Conservation (phyloP, 78 protist species). For the Fonticula alba region DNA sequence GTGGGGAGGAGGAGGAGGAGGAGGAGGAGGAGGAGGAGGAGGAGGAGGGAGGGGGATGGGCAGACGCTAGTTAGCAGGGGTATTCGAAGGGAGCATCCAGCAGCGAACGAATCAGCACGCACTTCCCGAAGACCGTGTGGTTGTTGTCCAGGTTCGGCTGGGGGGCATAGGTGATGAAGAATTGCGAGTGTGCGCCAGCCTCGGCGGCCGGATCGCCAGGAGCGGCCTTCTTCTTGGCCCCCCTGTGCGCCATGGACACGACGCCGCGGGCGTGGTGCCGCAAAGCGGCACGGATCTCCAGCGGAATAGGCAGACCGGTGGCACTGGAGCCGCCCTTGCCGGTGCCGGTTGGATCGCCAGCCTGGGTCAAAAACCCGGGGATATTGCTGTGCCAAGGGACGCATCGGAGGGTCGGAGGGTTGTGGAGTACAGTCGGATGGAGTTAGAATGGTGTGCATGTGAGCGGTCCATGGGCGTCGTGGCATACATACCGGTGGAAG, state of each 20-base stretch:
- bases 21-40: neutral
- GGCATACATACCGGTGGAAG: slow-evolving; percentile 35
- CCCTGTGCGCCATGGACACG: slow-evolving; percentile 61
- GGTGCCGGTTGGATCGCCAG: slow-evolving; percentile 76
- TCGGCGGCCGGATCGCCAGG: too few relatives aligned
- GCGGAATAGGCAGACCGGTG: slow-evolving; percentile 55
- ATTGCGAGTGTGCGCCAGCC: too few relatives aligned
- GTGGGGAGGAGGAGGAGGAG: neutral
- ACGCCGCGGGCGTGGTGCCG: slow-evolving; percentile 42
- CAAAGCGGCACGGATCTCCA: slow-evolving; percentile 35
- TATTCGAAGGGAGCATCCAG: neutral
- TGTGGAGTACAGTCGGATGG: neutral
- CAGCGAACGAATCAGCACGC: neutral
- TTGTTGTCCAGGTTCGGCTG: slow-evolving; percentile 48
- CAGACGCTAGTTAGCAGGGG: neutral
- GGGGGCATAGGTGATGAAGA: slow-evolving; percentile 45
- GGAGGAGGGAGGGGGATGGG: neutral
- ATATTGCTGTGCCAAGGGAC: slow-evolving; percentile 33
- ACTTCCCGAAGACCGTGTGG: slow-evolving; percentile 68
- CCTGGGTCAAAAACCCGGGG: slow-evolving; percentile 64
- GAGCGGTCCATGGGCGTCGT: neutral
- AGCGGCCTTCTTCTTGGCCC: slow-evolving; percentile 59
- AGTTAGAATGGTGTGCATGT: neutral
- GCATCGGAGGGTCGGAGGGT: neutral
- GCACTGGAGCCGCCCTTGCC: slow-evolving; percentile 69